Base-by-base conservation (phyloP, 2,329 filamentous ascomycete species). In the Aureobasidium mangrovei region DNA sequence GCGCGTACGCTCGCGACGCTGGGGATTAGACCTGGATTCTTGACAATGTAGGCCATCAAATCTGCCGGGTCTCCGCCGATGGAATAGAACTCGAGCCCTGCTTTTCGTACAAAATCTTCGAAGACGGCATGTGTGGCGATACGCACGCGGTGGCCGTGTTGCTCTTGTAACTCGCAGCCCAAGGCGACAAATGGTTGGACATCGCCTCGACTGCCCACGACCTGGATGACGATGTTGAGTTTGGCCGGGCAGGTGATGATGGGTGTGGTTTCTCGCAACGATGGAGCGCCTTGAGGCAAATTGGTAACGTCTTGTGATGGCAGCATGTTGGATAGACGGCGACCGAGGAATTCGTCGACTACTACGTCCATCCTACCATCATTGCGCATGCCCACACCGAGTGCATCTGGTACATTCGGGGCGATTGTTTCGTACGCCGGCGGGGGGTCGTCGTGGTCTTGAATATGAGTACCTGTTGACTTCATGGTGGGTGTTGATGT, bases 1-100 rank as follows among this genome's bases (percentile, higher is more conserved):
- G 79, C 86, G 57, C 82, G 83, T 46, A 94, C 70, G 1, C 85
- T 83, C 46, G 90, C 84, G 56, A 91, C 81, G 1, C 85, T 85
- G 1, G 89, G 89, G 83, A 94, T 88, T 31, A 95, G 73, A 0
- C 88, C 87, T 0, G 89, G 88, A 61, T 93, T 86, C 69, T 91
- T 91, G 43, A 93, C 88, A 88, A 94, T 94, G 63, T 91, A 93
- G 3, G 88, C 86, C 74, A 77, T 77, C 39, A 77, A 67, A 57
- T 74, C 69, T 9, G 72, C 67, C n/a, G 74, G 74, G 58, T 77
- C 74, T 4, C 74, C 74, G n/a, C 73, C 73, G 55, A 77, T 76
- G 57, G 69, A 74, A 67, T 75, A 76, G 63, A 77, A 77, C 54
- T 77, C 74, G 18, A 39, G 36, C 10, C 12, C 36, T 6, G 36